Percentiles rank a stretch among this genome's conserved stretches.
Evolutionary conservation across 257 asterid species (phyloP).

Genomic region (Solanum megistacrolobum): DNA sequence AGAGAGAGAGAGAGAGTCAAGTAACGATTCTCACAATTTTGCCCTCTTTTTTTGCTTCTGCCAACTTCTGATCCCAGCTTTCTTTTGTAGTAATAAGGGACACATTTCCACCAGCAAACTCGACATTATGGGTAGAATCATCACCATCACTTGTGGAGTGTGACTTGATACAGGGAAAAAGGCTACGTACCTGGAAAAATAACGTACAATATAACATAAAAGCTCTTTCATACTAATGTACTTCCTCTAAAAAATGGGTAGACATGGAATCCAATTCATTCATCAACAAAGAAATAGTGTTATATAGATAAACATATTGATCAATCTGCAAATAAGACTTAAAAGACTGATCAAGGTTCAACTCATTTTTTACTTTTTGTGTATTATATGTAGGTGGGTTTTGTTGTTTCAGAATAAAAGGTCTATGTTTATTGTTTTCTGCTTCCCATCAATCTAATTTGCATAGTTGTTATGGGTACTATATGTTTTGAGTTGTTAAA

Average conservation of each 20-base stretch:
- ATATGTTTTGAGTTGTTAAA: not conserved
- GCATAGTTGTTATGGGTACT: not conserved
- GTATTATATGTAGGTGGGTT: not conserved
- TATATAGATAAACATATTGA: not conserved
- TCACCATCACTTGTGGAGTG: slow-evolving; percentile 21
- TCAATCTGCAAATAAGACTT: not conserved
- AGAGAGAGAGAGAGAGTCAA: not conserved
- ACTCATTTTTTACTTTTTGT: not conserved
- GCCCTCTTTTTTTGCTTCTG: slow-evolving; percentile 51
- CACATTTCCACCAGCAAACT: slow-evolving; percentile 82
- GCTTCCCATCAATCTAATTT: not conserved
- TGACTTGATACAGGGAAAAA: not conserved
- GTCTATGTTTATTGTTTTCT: not conserved
- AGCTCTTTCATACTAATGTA: not conserved
- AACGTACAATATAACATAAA: not conserved
- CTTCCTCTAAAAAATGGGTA: not conserved
- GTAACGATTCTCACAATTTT: slow-evolving; percentile 45
- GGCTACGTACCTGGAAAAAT: not conserved
- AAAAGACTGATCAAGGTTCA: not conserved
- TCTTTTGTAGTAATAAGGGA: slow-evolving; percentile 65
- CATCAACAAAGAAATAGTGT: not conserved
- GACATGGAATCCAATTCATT: not conserved
- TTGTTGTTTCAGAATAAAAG: not conserved
- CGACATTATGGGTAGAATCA: slow-evolving; percentile 42
- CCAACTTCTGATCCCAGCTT: slow-evolving; percentile 75